phyloP scores from a whole-genome alignment of 352 stramenopile genomes.

The Saprolegnia diclina region DNA sequence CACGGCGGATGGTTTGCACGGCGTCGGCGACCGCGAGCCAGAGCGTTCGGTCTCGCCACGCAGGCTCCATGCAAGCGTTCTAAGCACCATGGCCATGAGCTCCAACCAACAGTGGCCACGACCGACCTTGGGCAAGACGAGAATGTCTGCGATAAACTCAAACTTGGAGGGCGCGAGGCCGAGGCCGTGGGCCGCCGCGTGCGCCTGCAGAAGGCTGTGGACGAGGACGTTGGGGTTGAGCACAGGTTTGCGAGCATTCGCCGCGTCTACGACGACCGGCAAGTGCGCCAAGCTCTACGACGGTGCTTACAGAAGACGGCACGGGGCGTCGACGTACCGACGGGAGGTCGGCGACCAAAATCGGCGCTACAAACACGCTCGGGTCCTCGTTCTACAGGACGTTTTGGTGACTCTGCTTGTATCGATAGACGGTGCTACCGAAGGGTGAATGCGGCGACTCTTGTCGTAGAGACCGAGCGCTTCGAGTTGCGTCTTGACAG shows the following conservation, averaged over 20 bases:
- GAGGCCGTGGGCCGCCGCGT: constrained; percentile 47
- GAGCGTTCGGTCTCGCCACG: constrained; percentile 37
- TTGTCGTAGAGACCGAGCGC: constrained; percentile 66
- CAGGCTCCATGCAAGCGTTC: constrained; percentile 48
- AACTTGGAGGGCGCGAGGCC: constrained; percentile 36
- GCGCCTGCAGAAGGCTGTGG: constrained; percentile 42
- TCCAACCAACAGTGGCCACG: not conserved
- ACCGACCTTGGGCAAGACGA: not conserved
- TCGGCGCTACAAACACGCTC: not conserved
- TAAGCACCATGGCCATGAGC: not conserved
- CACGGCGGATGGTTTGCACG: constrained; percentile 63
- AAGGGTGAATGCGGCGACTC: constrained; percentile 53
- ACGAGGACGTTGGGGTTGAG: constrained; percentile 74
- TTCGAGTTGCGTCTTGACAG: constrained; percentile 68
- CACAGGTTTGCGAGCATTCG: not conserved
- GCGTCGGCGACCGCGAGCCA: constrained; percentile 27
- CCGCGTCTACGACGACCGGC: not conserved
- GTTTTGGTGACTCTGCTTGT: not conserved
- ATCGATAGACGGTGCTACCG: not conserved
- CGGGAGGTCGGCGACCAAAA: not conserved
- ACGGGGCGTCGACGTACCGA: not conserved
- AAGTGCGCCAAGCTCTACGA: not conserved
- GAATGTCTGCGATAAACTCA: constrained; percentile 36
- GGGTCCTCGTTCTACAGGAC: constrained; percentile 3
- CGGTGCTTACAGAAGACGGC: not conserved